Base-by-base conservation (phyloP, 1,284 basidiomycete genomes). In the Marasmius tenuissimus region DNA sequence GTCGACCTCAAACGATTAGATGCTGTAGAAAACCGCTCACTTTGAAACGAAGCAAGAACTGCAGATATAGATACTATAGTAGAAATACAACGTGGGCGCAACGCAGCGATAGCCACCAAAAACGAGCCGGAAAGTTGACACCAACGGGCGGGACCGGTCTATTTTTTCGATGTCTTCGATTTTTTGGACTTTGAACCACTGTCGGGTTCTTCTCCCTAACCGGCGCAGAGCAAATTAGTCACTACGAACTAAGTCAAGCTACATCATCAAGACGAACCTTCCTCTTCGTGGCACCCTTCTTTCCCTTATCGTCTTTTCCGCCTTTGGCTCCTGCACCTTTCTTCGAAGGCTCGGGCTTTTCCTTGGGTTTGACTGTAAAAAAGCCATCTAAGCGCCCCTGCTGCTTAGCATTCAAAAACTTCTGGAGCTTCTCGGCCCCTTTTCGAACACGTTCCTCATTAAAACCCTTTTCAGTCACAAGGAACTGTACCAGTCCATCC, bases 331-430 rank as follows among this genome's bases (percentile, higher is more conserved):
- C 11, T 49, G 48, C 35, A 14, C 52, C 52, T n/a, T 54, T 54
- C 34, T 54, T 54, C 6, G 34, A 12, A 37, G 52, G 52, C 16
- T 54, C 52, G 14, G 52, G 35, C 34, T 54, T 54, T 50, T 84
- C 80, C 64, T 85, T 83, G 4, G 83, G 77, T 68, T 89, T 86
- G 16, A 89, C 85, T 3, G 88, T 87, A 76, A 99, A 99, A 78
- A 98, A 99, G 0, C 95, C 93, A 69, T 99, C 97, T 8, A 99
- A 81, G 10, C 97, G 88, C 8, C 97, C 96, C 78, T 99, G 97
- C 70, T 98, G 97, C 72, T 98, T 99, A 47, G 90, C 87, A 57
- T 87, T 90, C 53, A 98, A 80, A 73, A 89, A 92, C 71, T 95
- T 97, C 53, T 88, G 78, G 37, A 99, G 83, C 72, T 98, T 98